phyloP scores from a whole-genome alignment of 129 eudicot species.

The Flaveria brownii region DNA sequence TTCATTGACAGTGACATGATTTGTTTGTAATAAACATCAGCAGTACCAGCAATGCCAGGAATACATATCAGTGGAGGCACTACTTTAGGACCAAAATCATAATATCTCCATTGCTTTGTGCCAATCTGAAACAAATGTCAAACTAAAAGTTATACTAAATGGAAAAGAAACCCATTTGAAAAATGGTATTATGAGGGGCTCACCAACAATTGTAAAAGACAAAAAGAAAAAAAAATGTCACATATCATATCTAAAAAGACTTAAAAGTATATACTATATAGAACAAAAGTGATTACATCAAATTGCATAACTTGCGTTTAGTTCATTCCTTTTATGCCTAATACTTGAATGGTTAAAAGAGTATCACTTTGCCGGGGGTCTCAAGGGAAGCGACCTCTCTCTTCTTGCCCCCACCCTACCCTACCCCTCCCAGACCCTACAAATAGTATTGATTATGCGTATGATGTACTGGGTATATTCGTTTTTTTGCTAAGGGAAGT shows the following conservation, averaged over 20 bases:
- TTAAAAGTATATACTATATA: background rate
- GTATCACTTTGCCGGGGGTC: background rate
- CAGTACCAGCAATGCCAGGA: conserved; percentile 92
- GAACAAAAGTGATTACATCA: background rate
- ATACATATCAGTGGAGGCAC: conserved; percentile 94
- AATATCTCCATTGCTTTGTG: conserved; percentile 94
- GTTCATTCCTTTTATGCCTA: conserved; percentile 1
- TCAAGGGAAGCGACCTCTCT: too few relatives aligned
- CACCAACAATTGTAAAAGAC: background rate
- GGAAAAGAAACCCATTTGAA: conserved; percentile 8
- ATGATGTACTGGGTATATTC: too few relatives aligned
- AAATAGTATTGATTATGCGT: too few relatives aligned
- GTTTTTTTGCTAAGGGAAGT: background rate
- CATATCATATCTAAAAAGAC: background rate
- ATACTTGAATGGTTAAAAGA: background rate
- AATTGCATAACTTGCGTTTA: conserved; percentile 15
- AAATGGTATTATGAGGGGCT: conserved; percentile 7
- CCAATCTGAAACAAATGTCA: conserved; percentile 55
- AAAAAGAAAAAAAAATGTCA: background rate
- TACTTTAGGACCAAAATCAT: conserved; percentile 90
- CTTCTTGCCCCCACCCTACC: too few relatives aligned
- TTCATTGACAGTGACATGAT: conserved; percentile 88
- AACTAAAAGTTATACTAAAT: conserved; percentile 13
- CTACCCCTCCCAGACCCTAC: too few relatives aligned
- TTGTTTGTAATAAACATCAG: conserved; percentile 98